A percentile compares a stretch with the other conserved stretches of the same genome.
These are phyloP conservation scores for Ramalina peruviana DNA, from an alignment of 495 filamentous ascomycete genomes.

Conservation along the genomic window DNA sequence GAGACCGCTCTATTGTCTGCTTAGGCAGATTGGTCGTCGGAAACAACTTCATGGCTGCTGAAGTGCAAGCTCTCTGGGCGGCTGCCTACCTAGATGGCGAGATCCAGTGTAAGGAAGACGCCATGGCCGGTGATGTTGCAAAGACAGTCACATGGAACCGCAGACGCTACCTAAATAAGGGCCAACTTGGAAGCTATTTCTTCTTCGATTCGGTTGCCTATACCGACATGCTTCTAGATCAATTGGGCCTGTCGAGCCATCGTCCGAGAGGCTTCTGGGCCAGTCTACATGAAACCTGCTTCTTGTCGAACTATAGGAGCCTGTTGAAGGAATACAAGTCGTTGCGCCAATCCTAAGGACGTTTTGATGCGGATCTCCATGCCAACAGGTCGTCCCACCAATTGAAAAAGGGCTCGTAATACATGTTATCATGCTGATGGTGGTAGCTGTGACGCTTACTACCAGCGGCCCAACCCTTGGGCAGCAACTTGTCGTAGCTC, in stretches of 20 bases:
- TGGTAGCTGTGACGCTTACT: conserved; percentile 19
- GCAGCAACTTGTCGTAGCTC: conserved; percentile 23
- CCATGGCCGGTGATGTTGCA: conserved; percentile 24
- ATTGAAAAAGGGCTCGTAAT: conserved; percentile 20
- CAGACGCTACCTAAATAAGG: conserved; percentile 27
- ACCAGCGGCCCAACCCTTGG: conserved; percentile 18
- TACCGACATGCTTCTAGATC: conserved; percentile 21
- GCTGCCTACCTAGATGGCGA: conserved; percentile 28
- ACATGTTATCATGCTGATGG: conserved; percentile 13
- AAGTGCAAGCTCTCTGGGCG: conserved; percentile 31
- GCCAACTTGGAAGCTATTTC: conserved; percentile 24
- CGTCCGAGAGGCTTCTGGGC: conserved; percentile 17
- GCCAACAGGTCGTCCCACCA: conserved; percentile 20
- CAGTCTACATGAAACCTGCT: conserved; percentile 16
- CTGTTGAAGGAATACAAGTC: conserved; percentile 19
- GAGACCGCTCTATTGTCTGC: conserved; percentile 24
- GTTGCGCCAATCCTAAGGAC: background rate
- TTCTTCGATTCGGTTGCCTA: conserved; percentile 26
- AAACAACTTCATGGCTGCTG: conserved; percentile 28
- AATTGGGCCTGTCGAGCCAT: conserved; percentile 24
- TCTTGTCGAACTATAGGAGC: conserved; percentile 18
- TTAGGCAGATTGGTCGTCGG: conserved; percentile 24
- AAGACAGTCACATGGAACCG: conserved; percentile 26
- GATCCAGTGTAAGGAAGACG: conserved; percentile 12
- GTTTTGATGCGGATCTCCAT: background rate